phyloP scores from a whole-genome alignment of 1,284 basidiomycete genomes.

The Amylostereum areolatum region DNA sequence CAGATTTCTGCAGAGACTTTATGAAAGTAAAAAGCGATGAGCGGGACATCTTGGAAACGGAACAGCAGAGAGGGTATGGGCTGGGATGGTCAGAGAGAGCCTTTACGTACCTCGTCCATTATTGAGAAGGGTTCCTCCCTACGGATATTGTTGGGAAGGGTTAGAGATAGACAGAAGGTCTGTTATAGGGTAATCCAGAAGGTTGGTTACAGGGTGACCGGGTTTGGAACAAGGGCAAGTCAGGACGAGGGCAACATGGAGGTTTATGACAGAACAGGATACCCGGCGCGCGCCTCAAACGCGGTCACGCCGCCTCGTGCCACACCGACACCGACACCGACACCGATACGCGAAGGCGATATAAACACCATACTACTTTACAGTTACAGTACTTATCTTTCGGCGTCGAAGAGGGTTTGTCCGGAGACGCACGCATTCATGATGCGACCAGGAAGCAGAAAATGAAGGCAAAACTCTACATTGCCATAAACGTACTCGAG shows the following conservation, averaged over 20 bases:
- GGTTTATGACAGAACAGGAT: no score
- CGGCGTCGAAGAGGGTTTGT: not conserved
- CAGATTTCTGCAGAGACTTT: conserved; percentile 1
- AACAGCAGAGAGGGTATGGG: no score
- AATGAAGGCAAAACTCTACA: not conserved
- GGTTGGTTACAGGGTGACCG: not conserved
- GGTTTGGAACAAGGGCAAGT: no score
- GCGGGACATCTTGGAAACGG: not conserved
- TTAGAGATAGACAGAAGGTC: not conserved
- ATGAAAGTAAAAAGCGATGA: not conserved
- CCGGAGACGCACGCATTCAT: not conserved
- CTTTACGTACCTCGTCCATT: not conserved
- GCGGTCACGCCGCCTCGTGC: not conserved
- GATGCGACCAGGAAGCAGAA: not conserved
- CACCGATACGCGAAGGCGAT: not conserved
- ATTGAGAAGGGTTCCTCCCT: not conserved
- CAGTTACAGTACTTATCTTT: not conserved
- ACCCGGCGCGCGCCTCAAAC: not conserved
- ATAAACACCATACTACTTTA: not conserved
- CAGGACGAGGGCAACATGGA: no score
- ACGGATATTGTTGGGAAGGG: not conserved
- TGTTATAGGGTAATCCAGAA: not conserved
- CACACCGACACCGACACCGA: not conserved
- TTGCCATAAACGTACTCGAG: not conserved
- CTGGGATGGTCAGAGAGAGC: not conserved